Evolutionary conservation across 176 grass and related monocot genomes (phyloP).

Genomic region (Hsuehochloa calcarea): DNA sequence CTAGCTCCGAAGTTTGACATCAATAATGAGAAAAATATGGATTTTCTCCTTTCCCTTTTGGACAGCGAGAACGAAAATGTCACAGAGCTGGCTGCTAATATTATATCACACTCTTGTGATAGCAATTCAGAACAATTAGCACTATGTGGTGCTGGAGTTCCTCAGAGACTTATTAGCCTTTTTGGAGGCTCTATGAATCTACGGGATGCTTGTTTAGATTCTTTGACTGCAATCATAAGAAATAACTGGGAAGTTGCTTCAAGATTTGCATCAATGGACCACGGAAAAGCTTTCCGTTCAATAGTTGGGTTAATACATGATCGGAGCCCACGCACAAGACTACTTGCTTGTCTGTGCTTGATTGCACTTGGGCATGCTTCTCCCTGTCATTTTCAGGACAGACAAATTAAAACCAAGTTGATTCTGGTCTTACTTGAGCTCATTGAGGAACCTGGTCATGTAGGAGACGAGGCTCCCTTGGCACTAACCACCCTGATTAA

Average conservation of each 20-base stretch:
- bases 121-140: slow-evolving; percentile 65
- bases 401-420: slow-evolving; percentile 87
- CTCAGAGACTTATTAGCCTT: slow-evolving; percentile 70
- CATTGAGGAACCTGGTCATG: slow-evolving; percentile 69
- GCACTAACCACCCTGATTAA: slow-evolving; percentile 79
- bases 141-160: slow-evolving; percentile 73
- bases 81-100: slow-evolving; percentile 88
- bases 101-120: slow-evolving; percentile 85
- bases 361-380: slow-evolving; percentile 71
- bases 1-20: slow-evolving; percentile 81
- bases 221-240: slow-evolving; percentile 70
- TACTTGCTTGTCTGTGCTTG: slow-evolving; percentile 89
- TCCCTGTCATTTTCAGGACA: slow-evolving; percentile 65
- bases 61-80: slow-evolving; percentile 86
- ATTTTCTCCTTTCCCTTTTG: slow-evolving; percentile 90
- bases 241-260: slow-evolving; percentile 75
- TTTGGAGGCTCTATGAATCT: slow-evolving; percentile 86
- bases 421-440: slow-evolving; percentile 89
- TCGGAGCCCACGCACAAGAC: slow-evolving; percentile 76
- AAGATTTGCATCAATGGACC: slow-evolving; percentile 69
- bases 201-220: slow-evolving; percentile 80
- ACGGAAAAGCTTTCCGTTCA: slow-evolving; percentile 79
- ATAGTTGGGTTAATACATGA: slow-evolving; percentile 71
- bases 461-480: slow-evolving; percentile 90
- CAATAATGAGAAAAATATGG: slow-evolving; percentile 75